A percentile compares a stretch with the other conserved stretches of the same genome.
Evolutionary conservation across 2,329 filamentous ascomycete species (phyloP).

Genomic region (Plectosphaerella plurivora): DNA sequence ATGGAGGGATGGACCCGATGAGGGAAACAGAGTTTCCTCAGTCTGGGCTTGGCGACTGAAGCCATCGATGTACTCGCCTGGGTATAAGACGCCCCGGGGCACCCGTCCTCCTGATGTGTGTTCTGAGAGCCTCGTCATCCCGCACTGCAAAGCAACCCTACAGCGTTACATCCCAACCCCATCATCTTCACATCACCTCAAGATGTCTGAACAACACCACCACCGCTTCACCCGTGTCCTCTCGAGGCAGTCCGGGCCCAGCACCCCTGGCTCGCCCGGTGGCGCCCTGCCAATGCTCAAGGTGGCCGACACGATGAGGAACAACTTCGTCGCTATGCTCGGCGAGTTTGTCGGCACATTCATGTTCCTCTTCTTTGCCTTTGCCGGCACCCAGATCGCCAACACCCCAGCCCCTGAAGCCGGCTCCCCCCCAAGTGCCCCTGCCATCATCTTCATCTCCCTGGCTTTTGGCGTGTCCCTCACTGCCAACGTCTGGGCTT

Average conservation of each 20-base stretch:
- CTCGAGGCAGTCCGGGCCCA: not conserved
- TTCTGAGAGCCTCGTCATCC: no score
- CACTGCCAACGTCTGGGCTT: slow-evolving; percentile 51
- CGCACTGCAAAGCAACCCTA: no score
- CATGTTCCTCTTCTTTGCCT: slow-evolving; percentile 44
- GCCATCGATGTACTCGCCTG: no score
- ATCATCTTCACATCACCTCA: no score
- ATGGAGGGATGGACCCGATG: no score
- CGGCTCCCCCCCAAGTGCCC: slow-evolving; percentile 19
- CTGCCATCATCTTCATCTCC: slow-evolving; percentile 42
- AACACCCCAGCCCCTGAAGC: slow-evolving; percentile 3
- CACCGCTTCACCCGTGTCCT: slow-evolving; percentile 16
- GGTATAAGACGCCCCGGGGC: no score
- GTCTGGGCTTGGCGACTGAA: no score
- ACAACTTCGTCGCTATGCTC: slow-evolving; percentile 34
- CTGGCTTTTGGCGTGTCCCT: slow-evolving; percentile 45
- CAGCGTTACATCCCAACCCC: no score
- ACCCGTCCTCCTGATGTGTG: no score
- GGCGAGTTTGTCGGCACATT: slow-evolving; percentile 51
- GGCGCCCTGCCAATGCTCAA: slow-evolving; percentile 7
- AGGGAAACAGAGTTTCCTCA: no score
- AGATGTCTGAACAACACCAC: slow-evolving; percentile 18
- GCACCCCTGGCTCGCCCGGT: no score
- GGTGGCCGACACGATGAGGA: slow-evolving; percentile 15
- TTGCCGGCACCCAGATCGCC: slow-evolving; percentile 33